phyloP scores from a whole-genome alignment of 306 rosid genomes.

The Pyrus pyrifolia region DNA sequence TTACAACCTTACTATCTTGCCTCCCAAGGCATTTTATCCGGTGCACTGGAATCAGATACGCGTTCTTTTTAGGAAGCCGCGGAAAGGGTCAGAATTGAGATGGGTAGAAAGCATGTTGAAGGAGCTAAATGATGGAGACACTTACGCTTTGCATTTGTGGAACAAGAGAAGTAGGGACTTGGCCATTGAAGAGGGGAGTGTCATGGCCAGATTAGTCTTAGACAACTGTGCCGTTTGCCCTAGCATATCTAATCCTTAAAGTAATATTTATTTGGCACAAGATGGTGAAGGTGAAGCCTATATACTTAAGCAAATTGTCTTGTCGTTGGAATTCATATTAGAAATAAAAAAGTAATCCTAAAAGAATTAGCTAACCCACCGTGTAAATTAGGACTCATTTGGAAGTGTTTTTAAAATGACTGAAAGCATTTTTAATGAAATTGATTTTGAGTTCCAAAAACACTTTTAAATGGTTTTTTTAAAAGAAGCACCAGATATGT shows the following conservation, averaged over 20 bases:
- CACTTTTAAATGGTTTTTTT: no score
- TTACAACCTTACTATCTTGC: conserved; percentile 32
- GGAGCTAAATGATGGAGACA: conserved; percentile 27
- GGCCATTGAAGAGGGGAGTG: conserved; percentile 45
- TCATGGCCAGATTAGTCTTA: conserved; percentile 30
- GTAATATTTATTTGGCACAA: background rate
- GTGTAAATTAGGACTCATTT: no score
- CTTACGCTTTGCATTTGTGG: conserved; percentile 53
- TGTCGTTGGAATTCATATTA: no score
- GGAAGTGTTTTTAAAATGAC: no score
- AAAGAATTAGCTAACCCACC: no score
- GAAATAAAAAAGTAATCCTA: no score
- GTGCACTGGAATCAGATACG: conserved; percentile 27
- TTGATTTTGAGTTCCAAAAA: no score
- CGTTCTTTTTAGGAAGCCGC: conserved; percentile 25
- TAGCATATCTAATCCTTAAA: conserved; percentile 2
- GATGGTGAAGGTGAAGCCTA: background rate
- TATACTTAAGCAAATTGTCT: no score
- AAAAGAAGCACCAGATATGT: no score
- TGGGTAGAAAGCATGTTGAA: conserved; percentile 30
- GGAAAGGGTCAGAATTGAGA: conserved; percentile 23
- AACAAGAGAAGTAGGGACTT: conserved; percentile 32
- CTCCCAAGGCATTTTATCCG: conserved; percentile 52
- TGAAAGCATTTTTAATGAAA: no score
- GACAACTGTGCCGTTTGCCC: conserved; percentile 36